Evolutionary conservation across 164 flowering plant species (phyloP), one percentile per base, ranked within the genome.

Genomic region (Piper longum): DNA sequence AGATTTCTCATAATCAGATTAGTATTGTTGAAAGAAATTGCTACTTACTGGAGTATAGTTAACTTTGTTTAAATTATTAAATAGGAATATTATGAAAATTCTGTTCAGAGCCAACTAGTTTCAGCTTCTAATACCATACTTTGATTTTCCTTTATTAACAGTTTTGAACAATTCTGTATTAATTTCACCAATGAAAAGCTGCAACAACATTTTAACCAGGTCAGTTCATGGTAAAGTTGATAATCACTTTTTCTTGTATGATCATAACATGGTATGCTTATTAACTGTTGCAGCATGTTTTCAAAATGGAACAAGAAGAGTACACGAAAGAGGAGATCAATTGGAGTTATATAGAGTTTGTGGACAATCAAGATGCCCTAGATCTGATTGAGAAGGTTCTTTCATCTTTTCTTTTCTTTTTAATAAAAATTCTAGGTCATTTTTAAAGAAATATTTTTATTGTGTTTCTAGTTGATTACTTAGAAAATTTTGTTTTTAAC

Each of bases 91-190:
- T 5, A 26, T 3, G 17, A 26, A 56, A 56, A 56, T 56, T 56
- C 8, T 56, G 16, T 7, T 18, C 7, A 56, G 26, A 3, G 5
- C 14, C 41, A 18, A 5, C 19, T 4, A 58, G 60, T 54, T 17
- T 16, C n/a, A 63, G 57, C 51, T 14, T 7, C 58, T 67, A 65
- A 26, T 64, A 43, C 13, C 57, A 40, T 66, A 57, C 65, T 72
- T 45, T 60, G 60, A 39, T 48, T 44, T 61, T 67, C 60, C 44
- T 59, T 59, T 62, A 64, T 3, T 40, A 60, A 60, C 82, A 92
- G 98, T 76, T 93, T 93, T 81, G 98, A 93, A 85, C 98, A 93
- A 81, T 87, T 93, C 79, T 92, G 98, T 66, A 92, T 92, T 78
- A 92, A 92, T 71, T 85, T 81, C 63, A 92, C 98, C 13, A 92